Conservation (phyloP, 495 filamentous ascomycete genomes). For the Tetracladium setigerum region DNA sequence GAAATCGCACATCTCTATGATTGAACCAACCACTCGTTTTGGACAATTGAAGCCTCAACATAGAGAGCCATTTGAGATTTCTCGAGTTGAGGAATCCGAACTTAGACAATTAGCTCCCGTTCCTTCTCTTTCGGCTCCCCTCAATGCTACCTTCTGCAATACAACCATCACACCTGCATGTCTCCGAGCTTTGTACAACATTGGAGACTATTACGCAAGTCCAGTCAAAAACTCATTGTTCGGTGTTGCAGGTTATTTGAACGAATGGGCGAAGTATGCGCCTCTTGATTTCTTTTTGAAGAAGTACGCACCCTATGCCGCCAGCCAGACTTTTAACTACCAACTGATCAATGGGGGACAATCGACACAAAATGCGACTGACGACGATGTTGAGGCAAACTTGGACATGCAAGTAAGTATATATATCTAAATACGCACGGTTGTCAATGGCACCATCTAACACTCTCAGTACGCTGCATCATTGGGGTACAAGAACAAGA, state of each 20-base stretch:
- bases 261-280: conserved; percentile 52
- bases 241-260: conserved; percentile 61
- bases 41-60: conserved; percentile 23
- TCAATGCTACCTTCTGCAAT: conserved; percentile 8
- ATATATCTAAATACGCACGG: too few relatives aligned
- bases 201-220: conserved; percentile 25
- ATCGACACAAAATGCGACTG: conserved; percentile 42
- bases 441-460: too few relatives aligned
- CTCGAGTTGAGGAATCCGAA: background rate
- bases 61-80: background rate
- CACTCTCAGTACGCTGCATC: conserved; percentile 42
- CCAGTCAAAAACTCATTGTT: conserved; percentile 31
- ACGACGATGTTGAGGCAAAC: conserved; percentile 54
- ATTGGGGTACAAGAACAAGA: conserved; percentile 48
- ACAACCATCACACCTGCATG: conserved; percentile 18
- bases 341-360: conserved; percentile 55
- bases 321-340: conserved; percentile 49
- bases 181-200: conserved; percentile 17
- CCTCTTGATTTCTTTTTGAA: conserved; percentile 49
- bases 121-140: background rate
- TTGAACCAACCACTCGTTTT: conserved; percentile 66
- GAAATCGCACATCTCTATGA: conserved; percentile 50
- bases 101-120: background rate
- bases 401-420: conserved; percentile 50
- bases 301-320: conserved; percentile 40